A percentile compares a stretch with the other conserved stretches of the same genome.
Evolutionary conservation across 2,329 filamentous ascomycete genomes (phyloP).

Genomic region (Fusarium sororula): DNA sequence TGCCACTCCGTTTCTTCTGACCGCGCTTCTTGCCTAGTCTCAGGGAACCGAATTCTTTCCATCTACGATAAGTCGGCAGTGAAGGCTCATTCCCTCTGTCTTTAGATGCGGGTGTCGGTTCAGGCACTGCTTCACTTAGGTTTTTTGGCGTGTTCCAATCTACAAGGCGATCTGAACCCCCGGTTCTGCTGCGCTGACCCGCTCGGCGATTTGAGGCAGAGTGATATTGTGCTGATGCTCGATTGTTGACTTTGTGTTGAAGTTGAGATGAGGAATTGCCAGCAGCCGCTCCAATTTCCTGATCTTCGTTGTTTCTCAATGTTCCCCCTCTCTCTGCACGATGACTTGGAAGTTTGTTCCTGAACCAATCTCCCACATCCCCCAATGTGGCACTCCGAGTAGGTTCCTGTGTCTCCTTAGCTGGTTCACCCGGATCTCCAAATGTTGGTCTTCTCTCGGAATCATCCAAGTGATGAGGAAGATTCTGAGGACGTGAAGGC

Average conservation of each 20-base stretch:
- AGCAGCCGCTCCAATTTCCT: constrained; percentile 36
- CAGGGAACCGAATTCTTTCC: constrained; percentile 25
- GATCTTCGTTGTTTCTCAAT: constrained; percentile 46
- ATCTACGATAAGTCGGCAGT: constrained; percentile 7
- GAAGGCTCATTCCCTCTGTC: neutral
- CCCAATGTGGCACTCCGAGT: constrained; percentile 17
- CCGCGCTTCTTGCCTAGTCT: constrained; percentile 4
- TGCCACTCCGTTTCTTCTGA: neutral
- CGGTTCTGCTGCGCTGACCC: constrained; percentile 30
- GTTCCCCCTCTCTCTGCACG: constrained; percentile 62
- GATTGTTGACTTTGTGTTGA: neutral
- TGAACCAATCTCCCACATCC: constrained; percentile 53
- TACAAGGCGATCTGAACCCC: constrained; percentile 44
- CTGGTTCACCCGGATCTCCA: constrained; percentile 47
- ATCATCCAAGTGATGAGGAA: neutral
- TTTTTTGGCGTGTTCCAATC: constrained; percentile 50
- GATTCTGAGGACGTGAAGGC: neutral
- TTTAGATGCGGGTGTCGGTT: neutral
- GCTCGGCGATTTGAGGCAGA: constrained; percentile 19
- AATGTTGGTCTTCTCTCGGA: constrained; percentile 5
- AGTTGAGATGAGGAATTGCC: neutral
- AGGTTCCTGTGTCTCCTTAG: constrained; percentile 47
- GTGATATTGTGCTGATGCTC: neutral
- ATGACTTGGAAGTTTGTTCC: constrained; percentile 58
- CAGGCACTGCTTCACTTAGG: constrained; percentile 20